Evolutionary conservation across 768 basidiomycete genomes (phyloP), one percentile per base, ranked within the genome.

Genomic region (Naganishia vishniacii): DNA sequence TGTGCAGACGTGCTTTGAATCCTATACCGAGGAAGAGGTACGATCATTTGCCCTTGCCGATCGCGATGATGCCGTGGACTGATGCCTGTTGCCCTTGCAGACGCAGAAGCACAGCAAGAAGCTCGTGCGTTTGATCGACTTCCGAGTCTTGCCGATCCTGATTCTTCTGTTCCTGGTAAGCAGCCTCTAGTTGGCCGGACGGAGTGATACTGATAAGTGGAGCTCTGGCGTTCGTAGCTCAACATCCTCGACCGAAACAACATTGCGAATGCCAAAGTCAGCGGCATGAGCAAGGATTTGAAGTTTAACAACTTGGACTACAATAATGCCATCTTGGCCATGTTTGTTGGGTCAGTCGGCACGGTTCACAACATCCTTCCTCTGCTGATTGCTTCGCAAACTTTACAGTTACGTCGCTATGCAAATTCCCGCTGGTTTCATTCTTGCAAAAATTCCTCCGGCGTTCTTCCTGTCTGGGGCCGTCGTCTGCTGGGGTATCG

Each of bases 171-270:
- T 62, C 45, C 25, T 62, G 23, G 61, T 62, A 37, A 62, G 61
- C 15, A 5, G 9, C 20, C 2, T 12, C 16, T 23, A n/a, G n/a
- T n/a, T n/a, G n/a, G n/a, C n/a, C n/a, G n/a, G n/a, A n/a, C n/a
- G n/a, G n/a, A n/a, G n/a, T n/a, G n/a, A n/a, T n/a, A n/a, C n/a
- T n/a, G n/a, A n/a, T n/a, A n/a, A n/a, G n/a, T n/a, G n/a, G n/a
- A n/a, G n/a, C n/a, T n/a, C n/a, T n/a, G n/a, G n/a, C n/a, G n/a
- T n/a, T n/a, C n/a, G n/a, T n/a, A 64, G 63, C 63, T 64, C 48
- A 62, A 62, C 48, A 62, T 62, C 48, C 49, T 62, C 48, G 61
- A 62, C 49, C 48, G 61, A 11, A 62, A 49, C 49, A 62, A 49
- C 48, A 62, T 62, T 34, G 61, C 61, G 25, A 62, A 62, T 23